Percentiles rank a stretch among this genome's conserved stretches.
phyloP scores from a whole-genome alignment of 2,329 filamentous ascomycete genomes.

The Penicillium sp. region DNA sequence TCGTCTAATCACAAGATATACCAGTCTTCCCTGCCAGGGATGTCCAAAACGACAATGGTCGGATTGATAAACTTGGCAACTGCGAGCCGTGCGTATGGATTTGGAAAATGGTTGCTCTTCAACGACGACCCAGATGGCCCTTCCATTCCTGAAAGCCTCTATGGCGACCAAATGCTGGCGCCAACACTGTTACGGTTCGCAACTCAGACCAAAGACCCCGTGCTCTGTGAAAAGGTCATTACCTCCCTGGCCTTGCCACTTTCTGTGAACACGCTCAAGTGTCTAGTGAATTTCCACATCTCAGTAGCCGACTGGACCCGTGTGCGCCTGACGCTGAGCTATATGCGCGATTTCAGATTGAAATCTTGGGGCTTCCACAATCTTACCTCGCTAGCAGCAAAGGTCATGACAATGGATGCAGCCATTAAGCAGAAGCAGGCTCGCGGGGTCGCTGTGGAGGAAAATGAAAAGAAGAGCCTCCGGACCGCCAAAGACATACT shows the following conservation, averaged over 20 bases:
- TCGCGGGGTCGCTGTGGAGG: conserved; percentile 5
- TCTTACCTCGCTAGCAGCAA: conserved; percentile 33
- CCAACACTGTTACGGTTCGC: conserved; percentile 54
- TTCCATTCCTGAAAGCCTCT: conserved; percentile 45
- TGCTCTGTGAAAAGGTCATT: conserved; percentile 29
- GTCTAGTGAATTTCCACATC: conserved; percentile 34
- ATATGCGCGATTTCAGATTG: conserved; percentile 30
- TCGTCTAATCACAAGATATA: conserved; percentile 14
- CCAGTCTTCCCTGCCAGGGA: conserved; percentile 31
- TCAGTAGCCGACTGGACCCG: conserved; percentile 32
- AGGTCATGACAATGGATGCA: conserved; percentile 39
- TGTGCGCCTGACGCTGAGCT: conserved; percentile 29
- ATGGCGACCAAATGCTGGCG: conserved; percentile 46
- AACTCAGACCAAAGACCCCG: conserved; percentile 43
- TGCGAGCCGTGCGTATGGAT: conserved; percentile 42
- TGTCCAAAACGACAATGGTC: conserved; percentile 48
- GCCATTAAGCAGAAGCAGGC: conserved; percentile 13
- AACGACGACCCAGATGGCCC: conserved; percentile 51
- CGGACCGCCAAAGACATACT: conserved; percentile 30
- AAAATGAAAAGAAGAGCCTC: conserved; percentile 17
- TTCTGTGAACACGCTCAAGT: conserved; percentile 33
- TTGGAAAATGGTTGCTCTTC: conserved; percentile 52
- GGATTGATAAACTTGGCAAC: conserved; percentile 50
- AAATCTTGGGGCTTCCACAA: conserved; percentile 39
- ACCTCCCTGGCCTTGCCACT: conserved; percentile 30